A percentile compares a stretch with the other conserved stretches of the same genome.
Evolutionary conservation across 2,329 filamentous ascomycete species (phyloP).

Genomic region (Pestalotiopsis sp.): DNA sequence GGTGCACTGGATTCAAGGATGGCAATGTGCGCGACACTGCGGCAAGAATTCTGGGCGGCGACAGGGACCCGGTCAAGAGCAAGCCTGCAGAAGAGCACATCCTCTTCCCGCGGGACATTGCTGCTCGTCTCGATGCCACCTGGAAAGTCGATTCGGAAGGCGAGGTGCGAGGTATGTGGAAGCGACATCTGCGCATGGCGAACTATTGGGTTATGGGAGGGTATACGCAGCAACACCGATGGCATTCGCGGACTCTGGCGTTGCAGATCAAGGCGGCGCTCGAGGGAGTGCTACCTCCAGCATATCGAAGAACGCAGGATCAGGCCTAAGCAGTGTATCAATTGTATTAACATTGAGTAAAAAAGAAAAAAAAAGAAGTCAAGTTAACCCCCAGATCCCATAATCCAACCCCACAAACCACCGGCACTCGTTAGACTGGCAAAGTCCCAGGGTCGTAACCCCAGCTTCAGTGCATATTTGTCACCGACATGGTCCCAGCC

Average conservation of each 20-base stretch:
- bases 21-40: conserved; percentile 20
- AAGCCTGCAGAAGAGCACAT: background rate
- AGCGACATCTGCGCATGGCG: conserved; percentile 33
- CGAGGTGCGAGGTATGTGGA: conserved; percentile 43
- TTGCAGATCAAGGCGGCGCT: conserved; percentile 39
- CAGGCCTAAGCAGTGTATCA: too few relatives aligned
- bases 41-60: background rate
- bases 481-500: background rate
- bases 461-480: background rate
- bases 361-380: background rate
- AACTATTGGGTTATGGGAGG: conserved; percentile 41
- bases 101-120: conserved; percentile 32
- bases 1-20: conserved; percentile 38
- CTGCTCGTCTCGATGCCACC: conserved; percentile 36
- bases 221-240: conserved; percentile 34
- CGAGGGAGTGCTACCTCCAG: conserved; percentile 36
- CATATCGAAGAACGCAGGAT: conserved; percentile 25
- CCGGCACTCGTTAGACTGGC: background rate
- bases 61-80: background rate
- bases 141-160: conserved; percentile 46
- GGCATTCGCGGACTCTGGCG: conserved; percentile 44
- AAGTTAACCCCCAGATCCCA: background rate
- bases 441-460: background rate
- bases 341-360: background rate
- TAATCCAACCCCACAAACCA: background rate